Base-by-base conservation (phyloP, 1,284 basidiomycete species). In the Paramarasmius palmivorus region DNA sequence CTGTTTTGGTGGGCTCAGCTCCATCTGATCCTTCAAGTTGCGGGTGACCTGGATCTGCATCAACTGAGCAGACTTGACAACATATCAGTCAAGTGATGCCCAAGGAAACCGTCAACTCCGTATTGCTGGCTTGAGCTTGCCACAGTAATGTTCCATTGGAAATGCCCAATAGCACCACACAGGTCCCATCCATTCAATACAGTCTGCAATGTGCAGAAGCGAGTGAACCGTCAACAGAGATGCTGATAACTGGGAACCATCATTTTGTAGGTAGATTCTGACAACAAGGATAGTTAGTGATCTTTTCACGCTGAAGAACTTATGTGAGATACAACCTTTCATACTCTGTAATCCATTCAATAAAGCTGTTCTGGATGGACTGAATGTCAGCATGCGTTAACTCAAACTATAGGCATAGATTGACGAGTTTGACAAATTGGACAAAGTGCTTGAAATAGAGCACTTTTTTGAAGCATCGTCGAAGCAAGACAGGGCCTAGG, bases 101-200 rank as follows among this genome's bases (percentile, higher is more conserved):
- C n/a, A n/a, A n/a, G n/a, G n/a, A n/a, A n/a, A 62, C 1, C 68
- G 57, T 2, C 63, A 56, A 34, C 68, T 71, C 32, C 56, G 48
- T 25, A 70, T 64, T 9, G 57, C 57, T 2, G 53, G 66, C 34
- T 50, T 42, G 1, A 73, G 46, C 4, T 45, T 53, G 1, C 66
- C 67, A 56, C 72, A 73, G 38, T 63, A 69, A 0, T 63, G 61
- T 50, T 73, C 70, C 65, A 69, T 77, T 1, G 69, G 65, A 53
- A 74, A 78, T 1, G 74, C 71, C 76, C 75, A 78, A 47, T 73
- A 73, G 8, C 61, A 60, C 74, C 75, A 77, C 1, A 74, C 71
- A 2, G 71, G 74, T 0, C 75, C 73, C 7, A 52, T 60, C 1
- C 35, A 50, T 38, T 62, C 49, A 25, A 76, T 75, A 48, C 61